Evolutionary conservation across 2,329 filamentous ascomycete species (phyloP).

Genomic region (Aspergillus pseudoterreus): DNA sequence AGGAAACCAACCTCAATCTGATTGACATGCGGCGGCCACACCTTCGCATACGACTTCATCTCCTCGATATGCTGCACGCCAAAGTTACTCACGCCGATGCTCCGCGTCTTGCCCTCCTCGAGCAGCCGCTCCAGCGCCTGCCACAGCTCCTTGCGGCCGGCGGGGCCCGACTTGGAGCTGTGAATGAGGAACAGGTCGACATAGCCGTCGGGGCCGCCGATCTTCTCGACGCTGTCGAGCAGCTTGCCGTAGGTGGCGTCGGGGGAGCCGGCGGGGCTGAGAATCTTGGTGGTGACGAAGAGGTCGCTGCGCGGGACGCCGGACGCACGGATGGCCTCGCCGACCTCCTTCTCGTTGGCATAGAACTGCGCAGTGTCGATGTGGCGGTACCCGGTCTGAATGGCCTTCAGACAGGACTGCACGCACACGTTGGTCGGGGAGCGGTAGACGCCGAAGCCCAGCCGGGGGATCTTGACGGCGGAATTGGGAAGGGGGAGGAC

Average conservation of each 20-base stretch:
- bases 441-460: conserved; percentile 71
- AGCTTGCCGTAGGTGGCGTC: conserved; percentile 59
- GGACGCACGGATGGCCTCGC: conserved; percentile 58
- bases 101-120: conserved; percentile 57
- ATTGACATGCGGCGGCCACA: conserved; percentile 69
- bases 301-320: conserved; percentile 52
- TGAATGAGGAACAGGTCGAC: conserved; percentile 71
- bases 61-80: conserved; percentile 66
- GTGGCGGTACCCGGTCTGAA: conserved; percentile 51
- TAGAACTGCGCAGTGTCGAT: conserved; percentile 65
- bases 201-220: conserved; percentile 58
- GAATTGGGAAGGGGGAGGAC: conserved; percentile 50
- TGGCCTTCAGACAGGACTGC: conserved; percentile 55
- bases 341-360: conserved; percentile 65
- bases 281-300: conserved; percentile 70
- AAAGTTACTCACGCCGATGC: conserved; percentile 72
- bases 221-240: conserved; percentile 60
- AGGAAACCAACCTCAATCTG: conserved; percentile 62
- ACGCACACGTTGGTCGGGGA: conserved; percentile 54
- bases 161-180: conserved; percentile 54
- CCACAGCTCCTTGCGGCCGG: conserved; percentile 61
- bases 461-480: conserved; percentile 55
- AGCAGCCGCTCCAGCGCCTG: conserved; percentile 60
- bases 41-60: conserved; percentile 61
- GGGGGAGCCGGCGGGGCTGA: conserved; percentile 50